Conservation (phyloP, 805 yeast species). For the Wickerhamiella brachini region DNA sequence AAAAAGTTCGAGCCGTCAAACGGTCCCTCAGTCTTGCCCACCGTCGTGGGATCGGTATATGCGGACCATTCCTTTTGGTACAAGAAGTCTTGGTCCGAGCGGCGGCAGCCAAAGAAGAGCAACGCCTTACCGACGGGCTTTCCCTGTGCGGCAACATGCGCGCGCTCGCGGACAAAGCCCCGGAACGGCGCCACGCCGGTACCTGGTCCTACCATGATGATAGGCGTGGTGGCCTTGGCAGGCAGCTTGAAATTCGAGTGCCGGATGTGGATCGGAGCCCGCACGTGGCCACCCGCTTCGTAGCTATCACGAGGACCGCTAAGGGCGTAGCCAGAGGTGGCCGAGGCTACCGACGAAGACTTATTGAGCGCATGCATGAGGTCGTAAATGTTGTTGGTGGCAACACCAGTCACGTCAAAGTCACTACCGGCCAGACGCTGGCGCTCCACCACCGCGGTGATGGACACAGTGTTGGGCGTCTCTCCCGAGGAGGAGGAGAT, state of each 20-base stretch:
- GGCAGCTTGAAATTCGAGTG: conserved; percentile 93
- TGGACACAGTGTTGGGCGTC: conserved; percentile 60
- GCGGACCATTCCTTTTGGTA: conserved; percentile 84
- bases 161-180: conserved; percentile 84
- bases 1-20: conserved; percentile 17
- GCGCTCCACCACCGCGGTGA: conserved; percentile 88
- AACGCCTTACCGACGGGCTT: conserved; percentile 54
- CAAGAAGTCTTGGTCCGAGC: conserved; percentile 61
- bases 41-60: conserved; percentile 25
- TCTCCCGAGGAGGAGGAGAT: conserved; percentile 78
- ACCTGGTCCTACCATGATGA: conserved; percentile 94
- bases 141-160: conserved; percentile 36
- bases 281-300: conserved; percentile 27
- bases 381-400: conserved; percentile 75
- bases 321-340: conserved; percentile 41
- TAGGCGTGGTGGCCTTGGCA: conserved; percentile 64
- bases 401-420: conserved; percentile 62
- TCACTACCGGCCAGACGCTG: conserved; percentile 21
- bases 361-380: conserved; percentile 44
- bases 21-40: conserved; percentile 10
- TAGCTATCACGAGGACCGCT: conserved; percentile 67
- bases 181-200: conserved; percentile 98
- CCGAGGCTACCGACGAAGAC: too few relatives aligned
- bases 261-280: conserved; percentile 83
- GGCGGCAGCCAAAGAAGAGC: conserved; percentile 82